These are phyloP conservation scores for Phytophthora syringae DNA, from an alignment of 352 stramenopile species.

Conservation along the genomic window DNA sequence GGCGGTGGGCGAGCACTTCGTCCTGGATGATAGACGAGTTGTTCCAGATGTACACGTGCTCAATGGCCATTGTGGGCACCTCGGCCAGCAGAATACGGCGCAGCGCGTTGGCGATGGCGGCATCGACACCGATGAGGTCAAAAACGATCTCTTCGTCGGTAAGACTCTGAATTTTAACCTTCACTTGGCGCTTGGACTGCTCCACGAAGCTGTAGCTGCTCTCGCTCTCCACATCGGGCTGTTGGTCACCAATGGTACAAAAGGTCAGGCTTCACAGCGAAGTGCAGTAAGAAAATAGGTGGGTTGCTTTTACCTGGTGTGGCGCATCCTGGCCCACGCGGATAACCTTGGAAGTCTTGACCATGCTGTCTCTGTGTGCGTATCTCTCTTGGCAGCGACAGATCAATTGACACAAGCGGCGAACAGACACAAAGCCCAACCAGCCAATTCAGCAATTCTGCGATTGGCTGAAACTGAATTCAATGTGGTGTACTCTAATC, in stretches of 20 bases:
- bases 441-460: conserved; percentile 13
- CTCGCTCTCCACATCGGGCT: conserved; percentile 80
- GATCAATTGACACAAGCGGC: conserved; percentile 19
- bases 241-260: conserved; percentile 3
- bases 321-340: conserved; percentile 77
- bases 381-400: conserved; percentile 12
- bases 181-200: conserved; percentile 84
- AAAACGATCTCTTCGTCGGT: conserved; percentile 92
- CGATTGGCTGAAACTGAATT: background rate
- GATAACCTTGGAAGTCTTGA: conserved; percentile 79
- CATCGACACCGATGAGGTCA: conserved; percentile 92
- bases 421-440: conserved; percentile 36
- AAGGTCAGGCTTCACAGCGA: conserved; percentile 6
- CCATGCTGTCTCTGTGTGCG: conserved; percentile 45
- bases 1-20: conserved; percentile 91
- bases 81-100: conserved; percentile 92
- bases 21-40: conserved; percentile 95
- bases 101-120: conserved; percentile 92
- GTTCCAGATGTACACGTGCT: conserved; percentile 95
- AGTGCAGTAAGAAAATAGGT: background rate
- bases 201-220: conserved; percentile 83
- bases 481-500: background rate
- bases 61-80: conserved; percentile 94
- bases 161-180: conserved; percentile 86
- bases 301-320: conserved; percentile 61